A percentile compares a stretch with the other conserved stretches of the same genome.
phyloP scores from a whole-genome alignment of 2,329 filamentous ascomycete genomes.

The Sporothrix phasma region DNA sequence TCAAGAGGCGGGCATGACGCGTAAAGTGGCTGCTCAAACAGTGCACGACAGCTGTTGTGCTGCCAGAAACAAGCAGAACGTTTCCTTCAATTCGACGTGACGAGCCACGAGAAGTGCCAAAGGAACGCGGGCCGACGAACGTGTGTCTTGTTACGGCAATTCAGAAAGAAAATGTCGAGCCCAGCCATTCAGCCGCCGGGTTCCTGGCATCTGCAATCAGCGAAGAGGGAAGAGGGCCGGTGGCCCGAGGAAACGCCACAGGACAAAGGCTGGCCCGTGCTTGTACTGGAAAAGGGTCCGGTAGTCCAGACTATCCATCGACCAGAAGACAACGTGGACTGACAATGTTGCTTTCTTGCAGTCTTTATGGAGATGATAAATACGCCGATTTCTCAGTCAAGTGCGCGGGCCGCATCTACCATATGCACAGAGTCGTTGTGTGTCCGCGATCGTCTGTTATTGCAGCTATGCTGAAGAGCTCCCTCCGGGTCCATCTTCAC shows the following conservation, averaged over 20 bases:
- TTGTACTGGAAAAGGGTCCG: neutral
- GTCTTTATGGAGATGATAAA: neutral
- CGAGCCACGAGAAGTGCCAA: neutral
- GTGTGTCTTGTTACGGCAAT: neutral
- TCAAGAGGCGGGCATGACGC: neutral
- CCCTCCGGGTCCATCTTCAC: too few relatives aligned
- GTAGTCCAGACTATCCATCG: too few relatives aligned
- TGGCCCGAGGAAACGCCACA: neutral
- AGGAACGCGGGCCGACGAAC: neutral
- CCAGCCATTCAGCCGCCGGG: slow-evolving; percentile 4
- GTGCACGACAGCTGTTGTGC: neutral
- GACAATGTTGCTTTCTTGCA: too few relatives aligned
- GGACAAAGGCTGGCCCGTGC: neutral
- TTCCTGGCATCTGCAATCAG: neutral
- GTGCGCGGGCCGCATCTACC: neutral
- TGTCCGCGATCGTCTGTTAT: neutral
- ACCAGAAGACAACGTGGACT: too few relatives aligned
- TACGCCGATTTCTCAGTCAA: neutral
- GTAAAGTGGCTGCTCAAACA: slow-evolving; percentile 4
- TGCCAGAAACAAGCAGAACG: neutral
- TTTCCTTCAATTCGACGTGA: neutral
- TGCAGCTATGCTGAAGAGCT: neutral
- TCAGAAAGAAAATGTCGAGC: neutral
- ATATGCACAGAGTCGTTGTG: neutral
- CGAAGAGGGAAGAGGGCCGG: neutral